These are phyloP conservation scores for Schizochytrium sp. DNA, from an alignment of 108 stramenopile genomes.

Conservation along the genomic window DNA sequence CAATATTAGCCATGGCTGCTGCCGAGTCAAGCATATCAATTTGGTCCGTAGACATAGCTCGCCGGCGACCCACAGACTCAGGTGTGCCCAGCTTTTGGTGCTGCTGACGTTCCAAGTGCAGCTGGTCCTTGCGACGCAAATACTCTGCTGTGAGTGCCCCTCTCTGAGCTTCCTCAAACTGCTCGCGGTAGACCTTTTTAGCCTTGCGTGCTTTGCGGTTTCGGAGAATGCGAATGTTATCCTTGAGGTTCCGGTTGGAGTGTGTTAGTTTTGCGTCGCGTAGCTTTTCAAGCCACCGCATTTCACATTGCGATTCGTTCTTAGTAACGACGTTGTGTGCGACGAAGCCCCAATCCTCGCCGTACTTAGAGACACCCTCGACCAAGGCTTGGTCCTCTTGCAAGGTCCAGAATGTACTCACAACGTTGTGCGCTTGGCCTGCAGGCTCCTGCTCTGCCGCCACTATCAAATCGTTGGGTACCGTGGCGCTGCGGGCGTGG, in stretches of 20 bases:
- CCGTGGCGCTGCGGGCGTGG: background rate
- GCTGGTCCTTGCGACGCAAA: background rate
- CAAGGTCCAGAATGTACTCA: background rate
- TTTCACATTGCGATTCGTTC: background rate
- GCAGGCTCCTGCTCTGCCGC: background rate
- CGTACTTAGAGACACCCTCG: conserved; percentile 10
- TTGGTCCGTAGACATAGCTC: background rate
- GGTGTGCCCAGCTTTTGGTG: background rate
- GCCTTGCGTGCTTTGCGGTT: conserved; percentile 13
- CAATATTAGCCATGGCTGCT: too few relatives aligned
- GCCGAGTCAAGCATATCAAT: background rate
- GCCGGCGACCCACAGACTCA: background rate
- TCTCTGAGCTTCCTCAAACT: conserved; percentile 21
- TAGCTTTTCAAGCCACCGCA: conserved; percentile 6
- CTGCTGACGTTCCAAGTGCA: conserved; percentile 17
- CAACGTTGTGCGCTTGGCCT: background rate
- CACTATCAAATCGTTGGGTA: background rate
- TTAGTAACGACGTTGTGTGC: conserved; percentile 20
- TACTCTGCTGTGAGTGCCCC: conserved; percentile 19
- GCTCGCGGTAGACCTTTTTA: conserved; percentile 23
- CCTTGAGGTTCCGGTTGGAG: background rate
- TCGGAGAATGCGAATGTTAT: background rate
- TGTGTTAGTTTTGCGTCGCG: conserved; percentile 2
- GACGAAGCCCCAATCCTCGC: conserved; percentile 23
- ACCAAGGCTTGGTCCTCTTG: background rate